Conservation (phyloP, 345 rosid species). For the Dipteronia dyeriana region DNA sequence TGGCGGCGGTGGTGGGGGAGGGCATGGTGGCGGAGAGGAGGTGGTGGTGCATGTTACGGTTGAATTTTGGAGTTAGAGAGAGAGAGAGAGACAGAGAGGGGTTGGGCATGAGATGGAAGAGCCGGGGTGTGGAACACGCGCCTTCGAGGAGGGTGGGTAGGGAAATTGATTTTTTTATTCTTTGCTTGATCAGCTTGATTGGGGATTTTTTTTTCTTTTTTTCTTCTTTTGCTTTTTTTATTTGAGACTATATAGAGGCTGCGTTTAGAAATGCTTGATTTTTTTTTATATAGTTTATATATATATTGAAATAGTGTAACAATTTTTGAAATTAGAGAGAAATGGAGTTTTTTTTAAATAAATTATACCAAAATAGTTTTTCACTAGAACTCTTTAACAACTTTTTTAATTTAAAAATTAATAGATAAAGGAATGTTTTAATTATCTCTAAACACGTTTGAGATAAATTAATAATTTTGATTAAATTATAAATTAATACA, state of each 20-base stretch:
- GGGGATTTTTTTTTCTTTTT: neutral
- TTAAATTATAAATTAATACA: too few species aligned
- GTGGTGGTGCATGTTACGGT: constrained; percentile 52
- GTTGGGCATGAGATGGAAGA: neutral
- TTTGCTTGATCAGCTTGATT: neutral
- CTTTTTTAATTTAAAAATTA: too few species aligned
- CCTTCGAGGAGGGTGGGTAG: constrained; percentile 12
- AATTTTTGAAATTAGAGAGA: too few species aligned
- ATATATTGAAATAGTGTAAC: too few species aligned
- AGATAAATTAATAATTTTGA: too few species aligned
- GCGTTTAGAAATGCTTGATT: too few species aligned
- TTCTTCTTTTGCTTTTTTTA: constrained; percentile 4
- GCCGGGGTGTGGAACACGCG: neutral
- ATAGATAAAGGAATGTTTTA: too few species aligned
- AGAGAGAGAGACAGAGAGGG: neutral
- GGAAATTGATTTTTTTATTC: neutral
- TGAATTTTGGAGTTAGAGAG: neutral
- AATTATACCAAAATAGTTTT: too few species aligned
- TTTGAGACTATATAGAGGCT: neutral
- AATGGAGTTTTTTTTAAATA: too few species aligned
- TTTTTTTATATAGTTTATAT: too few species aligned
- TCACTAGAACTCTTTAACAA: too few species aligned
- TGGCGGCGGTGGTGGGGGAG: constrained; percentile 29
- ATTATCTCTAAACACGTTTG: too few species aligned
- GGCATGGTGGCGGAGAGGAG: constrained; percentile 24